A percentile compares a stretch with the other conserved stretches of the same genome.
These are phyloP conservation scores for Berberis vulgaris DNA, from an alignment of 164 flowering plant species.

Conservation along the genomic window DNA sequence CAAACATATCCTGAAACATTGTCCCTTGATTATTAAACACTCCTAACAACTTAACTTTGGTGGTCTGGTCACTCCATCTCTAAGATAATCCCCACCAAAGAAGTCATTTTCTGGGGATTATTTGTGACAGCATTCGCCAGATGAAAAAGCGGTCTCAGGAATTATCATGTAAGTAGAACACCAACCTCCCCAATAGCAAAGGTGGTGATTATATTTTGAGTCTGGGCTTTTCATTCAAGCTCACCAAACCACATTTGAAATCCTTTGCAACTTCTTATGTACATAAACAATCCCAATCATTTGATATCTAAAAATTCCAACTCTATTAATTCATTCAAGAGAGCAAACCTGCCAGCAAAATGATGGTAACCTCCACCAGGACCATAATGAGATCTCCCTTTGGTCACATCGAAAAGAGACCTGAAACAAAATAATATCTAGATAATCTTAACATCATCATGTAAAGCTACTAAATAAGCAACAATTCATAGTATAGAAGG, in stretches of 20 bases:
- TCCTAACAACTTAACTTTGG: too few relatives aligned
- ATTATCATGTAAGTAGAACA: background rate
- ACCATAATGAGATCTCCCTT: slow-evolving; percentile 87
- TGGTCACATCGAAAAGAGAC: slow-evolving; percentile 90
- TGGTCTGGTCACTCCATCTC: too few relatives aligned
- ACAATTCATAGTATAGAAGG: slow-evolving; percentile 1
- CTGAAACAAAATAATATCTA: slow-evolving; percentile 22
- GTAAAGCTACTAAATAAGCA: background rate
- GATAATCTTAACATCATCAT: background rate
- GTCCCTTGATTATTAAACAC: too few relatives aligned
- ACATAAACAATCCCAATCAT: background rate
- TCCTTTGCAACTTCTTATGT: background rate
- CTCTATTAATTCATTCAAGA: background rate
- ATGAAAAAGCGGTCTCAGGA: too few relatives aligned
- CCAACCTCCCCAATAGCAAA: background rate
- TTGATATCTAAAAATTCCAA: background rate
- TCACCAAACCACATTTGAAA: background rate
- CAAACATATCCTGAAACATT: too few relatives aligned
- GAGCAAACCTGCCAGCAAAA: slow-evolving; percentile 78
- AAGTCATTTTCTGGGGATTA: too few relatives aligned
- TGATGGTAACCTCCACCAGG: slow-evolving; percentile 78
- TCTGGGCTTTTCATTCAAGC: background rate
- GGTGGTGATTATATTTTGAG: too few relatives aligned
- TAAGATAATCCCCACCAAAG: too few relatives aligned
- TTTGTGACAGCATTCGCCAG: too few relatives aligned